Percentiles rank a stretch among this genome's conserved stretches.
These are phyloP conservation scores for Kwoniella bestiolae DNA, from an alignment of 768 basidiomycete species.

Conservation along the genomic window DNA sequence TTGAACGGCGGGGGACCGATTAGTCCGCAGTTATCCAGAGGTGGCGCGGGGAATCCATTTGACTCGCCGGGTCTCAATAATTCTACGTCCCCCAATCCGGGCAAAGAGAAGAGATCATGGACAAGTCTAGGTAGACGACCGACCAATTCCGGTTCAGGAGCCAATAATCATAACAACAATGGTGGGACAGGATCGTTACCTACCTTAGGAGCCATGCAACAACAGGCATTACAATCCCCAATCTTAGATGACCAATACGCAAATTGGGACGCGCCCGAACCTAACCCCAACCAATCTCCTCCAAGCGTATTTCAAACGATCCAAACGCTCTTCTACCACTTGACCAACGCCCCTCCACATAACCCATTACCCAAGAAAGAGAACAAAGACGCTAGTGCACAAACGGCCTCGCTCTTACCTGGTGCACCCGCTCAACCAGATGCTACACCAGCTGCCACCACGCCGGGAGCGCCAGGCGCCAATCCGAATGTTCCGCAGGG, in stretches of 20 bases:
- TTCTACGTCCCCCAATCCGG: not conserved
- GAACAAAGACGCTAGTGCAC: slow-evolving; percentile 38
- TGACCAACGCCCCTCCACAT: slow-evolving; percentile 66
- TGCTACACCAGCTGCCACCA: not conserved
- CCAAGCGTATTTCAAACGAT: slow-evolving; percentile 87
- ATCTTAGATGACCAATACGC: slow-evolving; percentile 14
- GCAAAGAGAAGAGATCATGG: slow-evolving; percentile 42
- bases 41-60: slow-evolving; percentile 35
- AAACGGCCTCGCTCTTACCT: slow-evolving; percentile 46
- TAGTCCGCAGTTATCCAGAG: slow-evolving; percentile 20
- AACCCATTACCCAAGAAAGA: slow-evolving; percentile 66
- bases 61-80: slow-evolving; percentile 27
- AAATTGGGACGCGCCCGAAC: slow-evolving; percentile 26
- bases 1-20: slow-evolving; percentile 11
- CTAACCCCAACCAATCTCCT: slow-evolving; percentile 46
- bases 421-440: slow-evolving; percentile 16
- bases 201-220: slow-evolving; percentile 20
- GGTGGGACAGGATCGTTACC: slow-evolving; percentile 11
- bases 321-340: slow-evolving; percentile 74
- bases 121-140: slow-evolving; percentile 32
- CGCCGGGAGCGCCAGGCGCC: not conserved
- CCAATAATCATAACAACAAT: no score
- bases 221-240: slow-evolving; percentile 10
- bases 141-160: slow-evolving; percentile 16
- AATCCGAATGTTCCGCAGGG: slow-evolving; percentile 34